Evolutionary conservation across 169 alveolate species (phyloP).

Genomic region (Toxoplasma gondii): DNA sequence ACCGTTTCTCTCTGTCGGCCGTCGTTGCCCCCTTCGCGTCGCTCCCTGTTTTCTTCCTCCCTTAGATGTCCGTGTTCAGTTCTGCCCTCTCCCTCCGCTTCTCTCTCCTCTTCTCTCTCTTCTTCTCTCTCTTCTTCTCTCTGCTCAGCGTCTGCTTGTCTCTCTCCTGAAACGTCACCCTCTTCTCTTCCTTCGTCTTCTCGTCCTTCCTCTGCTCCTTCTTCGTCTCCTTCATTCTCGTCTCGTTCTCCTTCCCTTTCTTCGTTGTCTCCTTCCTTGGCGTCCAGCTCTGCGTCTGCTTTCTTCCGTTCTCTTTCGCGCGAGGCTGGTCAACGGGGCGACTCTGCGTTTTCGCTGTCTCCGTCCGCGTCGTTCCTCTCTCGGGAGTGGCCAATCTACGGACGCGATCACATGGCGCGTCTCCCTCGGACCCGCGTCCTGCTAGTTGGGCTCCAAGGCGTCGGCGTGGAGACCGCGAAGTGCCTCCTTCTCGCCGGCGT

Average conservation of each 20-base stretch:
- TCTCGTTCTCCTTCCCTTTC: background rate
- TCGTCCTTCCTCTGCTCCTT: background rate
- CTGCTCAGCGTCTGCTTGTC: background rate
- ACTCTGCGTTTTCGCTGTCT: background rate
- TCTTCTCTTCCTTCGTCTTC: too few relatives aligned
- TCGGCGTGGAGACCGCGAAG: slow-evolving; percentile 69
- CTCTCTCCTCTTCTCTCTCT: background rate
- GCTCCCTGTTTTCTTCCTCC: background rate
- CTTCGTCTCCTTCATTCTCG: background rate
- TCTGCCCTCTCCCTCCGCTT: background rate
- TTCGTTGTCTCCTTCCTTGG: background rate
- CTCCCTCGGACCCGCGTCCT: slow-evolving; percentile 57
- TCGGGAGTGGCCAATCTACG: slow-evolving; percentile 48
- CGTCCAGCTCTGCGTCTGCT: background rate
- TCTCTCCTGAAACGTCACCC: background rate
- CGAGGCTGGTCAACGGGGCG: too few relatives aligned
- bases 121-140: background rate
- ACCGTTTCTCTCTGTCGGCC: too few relatives aligned
- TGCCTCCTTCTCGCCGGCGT: slow-evolving; percentile 67
- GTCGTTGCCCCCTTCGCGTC: too few relatives aligned
- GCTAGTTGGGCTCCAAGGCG: slow-evolving; percentile 64
- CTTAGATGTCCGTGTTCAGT: background rate
- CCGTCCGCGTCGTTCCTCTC: background rate
- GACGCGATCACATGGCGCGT: slow-evolving; percentile 52
- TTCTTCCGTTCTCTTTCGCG: too few relatives aligned